Evolutionary conservation across 2,329 filamentous ascomycete genomes (phyloP), one percentile per base, ranked within the genome.

Genomic region (Pseudopithomyces chartarum): DNA sequence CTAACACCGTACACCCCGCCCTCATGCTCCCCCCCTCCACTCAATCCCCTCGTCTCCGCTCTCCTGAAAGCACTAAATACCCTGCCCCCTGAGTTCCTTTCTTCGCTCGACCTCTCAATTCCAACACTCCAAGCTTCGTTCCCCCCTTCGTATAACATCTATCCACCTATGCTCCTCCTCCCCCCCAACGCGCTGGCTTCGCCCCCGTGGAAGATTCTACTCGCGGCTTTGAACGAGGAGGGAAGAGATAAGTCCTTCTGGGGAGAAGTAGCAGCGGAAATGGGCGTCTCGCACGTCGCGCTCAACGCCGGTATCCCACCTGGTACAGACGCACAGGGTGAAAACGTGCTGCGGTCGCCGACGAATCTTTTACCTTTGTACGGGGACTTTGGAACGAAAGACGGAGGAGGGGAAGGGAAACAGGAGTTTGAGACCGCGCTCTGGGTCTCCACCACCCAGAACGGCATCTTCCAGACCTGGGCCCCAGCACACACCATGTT

Each of bases 401-500:
- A n/a, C n/a, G n/a, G n/a, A n/a, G n/a, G n/a, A n/a, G n/a, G n/a
- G n/a, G n/a, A n/a, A n/a, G n/a, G n/a, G n/a, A n/a, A n/a, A n/a
- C n/a, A n/a, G n/a, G n/a, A n/a, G n/a, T n/a, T n/a, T n/a, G n/a
- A n/a, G n/a, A n/a, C 73, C 1, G 88, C 92, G 0, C 85, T 96
- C 60, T 98, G 94, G 94, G 90, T 90, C 0, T 84, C 82, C 12
- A 88, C 89, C 4, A 85, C 83, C 51, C 92, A 97, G 72, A 82
- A 85, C 56, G 90, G 89, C 2, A 90, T 98, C 56, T 77, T 80
- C 34, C 94, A 98, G 78, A 88, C 84, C 1, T 98, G 93, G 93
- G 90, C 92, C 1, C 94, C 94, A 13, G 78, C 88, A 0, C 93
- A 92, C 82, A 96, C 92, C 23, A 97, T 97, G 93, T 98, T 98